Base-by-base conservation (phyloP, 2,329 filamentous ascomycete species). In the Incumbomyces delicatus region DNA sequence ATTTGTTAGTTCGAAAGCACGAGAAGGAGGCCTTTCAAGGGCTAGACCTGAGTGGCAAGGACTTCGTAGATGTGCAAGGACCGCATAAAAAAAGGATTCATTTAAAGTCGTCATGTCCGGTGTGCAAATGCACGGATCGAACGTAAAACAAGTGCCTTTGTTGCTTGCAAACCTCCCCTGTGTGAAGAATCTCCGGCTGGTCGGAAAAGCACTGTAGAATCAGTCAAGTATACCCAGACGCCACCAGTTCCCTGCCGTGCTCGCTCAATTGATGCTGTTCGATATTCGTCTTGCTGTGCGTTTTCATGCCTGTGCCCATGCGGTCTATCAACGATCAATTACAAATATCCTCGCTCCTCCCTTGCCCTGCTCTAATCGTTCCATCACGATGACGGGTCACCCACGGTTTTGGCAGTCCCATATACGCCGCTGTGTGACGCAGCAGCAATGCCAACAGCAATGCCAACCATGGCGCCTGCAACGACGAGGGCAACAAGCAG, bases 391-490 rank as follows among this genome's bases (percentile, higher is more conserved):
- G 22, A 13, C 36, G 3, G 13, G 12, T 42, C 18, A 18, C 42
- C 42, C n/a, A 45, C 42, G 12, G 33, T 16, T 12, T 64, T 55
- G 49, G 61, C 59, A 8, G 54, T 61, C 49, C 61, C 67, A 63
- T 67, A 71, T 3, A 69, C 64, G 5, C 66, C 63, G n/a, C 66
- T 67, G 27, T 66, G 65, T 1, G 70, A 66, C 1, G 65, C 66
- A 17, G 61, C 61, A 1, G 66, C 67, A 47, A 71, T 68, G 2
- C 69, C 67, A 49, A 72, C 51, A 8, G 67, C 69, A 48, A 72
- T 63, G 5, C 63, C 69, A 14, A 71, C 63, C 61, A 68, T 68
- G 13, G 58, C 60, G 4, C 68, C 68, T 16, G 70, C 51, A 6
- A 66, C 61, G 11, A 69, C 47, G n/a, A 70, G 43, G 0, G 66